Conservation (phyloP, 2,329 filamentous ascomycete genomes). For the Akanthomyces uredinophilus region DNA sequence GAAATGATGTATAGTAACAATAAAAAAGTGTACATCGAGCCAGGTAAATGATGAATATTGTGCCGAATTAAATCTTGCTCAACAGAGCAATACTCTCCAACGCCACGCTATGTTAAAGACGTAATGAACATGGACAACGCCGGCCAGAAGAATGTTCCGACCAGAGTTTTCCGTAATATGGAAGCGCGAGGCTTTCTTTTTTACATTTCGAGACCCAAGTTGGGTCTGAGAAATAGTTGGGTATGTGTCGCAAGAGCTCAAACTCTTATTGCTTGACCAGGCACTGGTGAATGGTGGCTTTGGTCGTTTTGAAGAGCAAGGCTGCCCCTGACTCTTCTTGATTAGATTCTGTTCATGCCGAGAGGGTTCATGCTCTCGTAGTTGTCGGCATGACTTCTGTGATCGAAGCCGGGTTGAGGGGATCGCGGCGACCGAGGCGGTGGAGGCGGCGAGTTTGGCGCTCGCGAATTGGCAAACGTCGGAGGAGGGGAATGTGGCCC, state of each 20-base stretch:
- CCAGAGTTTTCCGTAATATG: neutral
- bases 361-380: conserved; percentile 47
- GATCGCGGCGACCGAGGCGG: neutral
- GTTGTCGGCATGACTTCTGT: conserved; percentile 19
- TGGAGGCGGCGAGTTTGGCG: neutral
- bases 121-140: conserved; percentile 6
- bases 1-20: neutral
- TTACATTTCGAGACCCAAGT: neutral
- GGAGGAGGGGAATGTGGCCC: too few species aligned
- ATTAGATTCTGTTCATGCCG: conserved; percentile 51
- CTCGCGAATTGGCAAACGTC: neutral
- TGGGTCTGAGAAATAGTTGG: neutral
- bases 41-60: neutral
- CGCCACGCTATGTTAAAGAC: conserved; percentile 10
- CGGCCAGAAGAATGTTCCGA: neutral
- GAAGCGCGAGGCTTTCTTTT: neutral
- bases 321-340: neutral
- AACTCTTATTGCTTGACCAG: neutral
- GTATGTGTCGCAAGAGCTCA: neutral
- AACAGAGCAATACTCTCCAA: conserved; percentile 2
- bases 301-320: neutral
- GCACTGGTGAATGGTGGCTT: neutral
- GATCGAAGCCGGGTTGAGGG: conserved; percentile 7
- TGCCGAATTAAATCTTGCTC: conserved; percentile 1
- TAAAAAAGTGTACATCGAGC: neutral